These are phyloP conservation scores for Fusarium burgessii DNA, from an alignment of 2,329 filamentous ascomycete species.

Conservation along the genomic window DNA sequence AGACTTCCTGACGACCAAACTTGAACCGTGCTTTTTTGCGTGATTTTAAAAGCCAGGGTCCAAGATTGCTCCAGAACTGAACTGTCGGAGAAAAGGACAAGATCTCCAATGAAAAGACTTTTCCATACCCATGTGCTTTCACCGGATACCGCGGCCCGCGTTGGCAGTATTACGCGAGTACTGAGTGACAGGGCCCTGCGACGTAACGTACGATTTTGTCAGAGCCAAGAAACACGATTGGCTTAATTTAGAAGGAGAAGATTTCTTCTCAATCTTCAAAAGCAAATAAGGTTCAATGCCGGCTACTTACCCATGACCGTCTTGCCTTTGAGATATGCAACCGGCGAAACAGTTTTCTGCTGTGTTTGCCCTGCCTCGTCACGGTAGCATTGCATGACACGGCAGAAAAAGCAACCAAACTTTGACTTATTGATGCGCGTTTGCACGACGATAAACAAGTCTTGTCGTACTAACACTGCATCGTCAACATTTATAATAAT, in stretches of 20 bases:
- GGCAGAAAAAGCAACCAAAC: neutral
- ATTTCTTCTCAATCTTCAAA: neutral
- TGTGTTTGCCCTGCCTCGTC: neutral
- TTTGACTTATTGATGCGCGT: neutral
- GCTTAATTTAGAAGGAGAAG: neutral
- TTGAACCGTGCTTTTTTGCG: neutral
- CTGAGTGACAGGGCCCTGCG: neutral
- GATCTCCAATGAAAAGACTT: neutral
- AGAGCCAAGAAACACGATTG: neutral
- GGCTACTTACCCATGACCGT: neutral
- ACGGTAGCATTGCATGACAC: neutral
- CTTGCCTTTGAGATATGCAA: neutral
- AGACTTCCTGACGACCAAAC: neutral
- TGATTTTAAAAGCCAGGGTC: neutral
- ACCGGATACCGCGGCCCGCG: neutral
- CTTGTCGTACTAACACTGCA: neutral
- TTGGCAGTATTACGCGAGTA: neutral
- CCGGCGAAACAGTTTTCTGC: neutral
- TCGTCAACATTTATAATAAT: rapidly evolving
- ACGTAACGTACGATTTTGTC: neutral
- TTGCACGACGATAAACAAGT: no score
- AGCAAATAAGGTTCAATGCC: neutral
- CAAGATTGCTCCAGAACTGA: neutral
- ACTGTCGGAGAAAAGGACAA: neutral
- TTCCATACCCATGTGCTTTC: neutral